Evolutionary conservation across 805 yeast species (phyloP).

Genomic region (Starmerella ratchasimensis): DNA sequence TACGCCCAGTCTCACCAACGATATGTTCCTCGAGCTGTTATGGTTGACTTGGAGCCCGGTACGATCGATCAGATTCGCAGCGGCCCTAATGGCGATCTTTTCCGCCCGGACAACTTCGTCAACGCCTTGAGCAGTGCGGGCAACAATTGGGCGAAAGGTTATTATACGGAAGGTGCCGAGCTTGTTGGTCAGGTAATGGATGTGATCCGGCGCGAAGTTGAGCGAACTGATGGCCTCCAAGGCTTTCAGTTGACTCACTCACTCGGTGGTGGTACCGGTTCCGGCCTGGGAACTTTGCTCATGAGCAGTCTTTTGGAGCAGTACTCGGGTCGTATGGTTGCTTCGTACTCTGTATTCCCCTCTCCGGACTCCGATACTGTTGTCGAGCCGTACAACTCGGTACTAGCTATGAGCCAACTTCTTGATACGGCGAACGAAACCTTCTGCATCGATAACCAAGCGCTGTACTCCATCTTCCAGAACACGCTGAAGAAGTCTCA

Average conservation of each 20-base stretch:
- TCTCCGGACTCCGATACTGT: slow-evolving; percentile 88
- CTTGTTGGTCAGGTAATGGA: slow-evolving; percentile 81
- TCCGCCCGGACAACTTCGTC: slow-evolving; percentile 84
- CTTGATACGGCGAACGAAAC: slow-evolving; percentile 87
- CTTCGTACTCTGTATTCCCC: slow-evolving; percentile 86
- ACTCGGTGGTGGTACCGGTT: slow-evolving; percentile 87
- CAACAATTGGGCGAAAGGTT: slow-evolving; percentile 95
- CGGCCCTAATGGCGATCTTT: slow-evolving; percentile 69
- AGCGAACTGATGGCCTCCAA: slow-evolving; percentile 81
- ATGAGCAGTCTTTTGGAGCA: slow-evolving; percentile 80
- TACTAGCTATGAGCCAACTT: slow-evolving; percentile 78
- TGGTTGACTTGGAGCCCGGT: slow-evolving; percentile 89
- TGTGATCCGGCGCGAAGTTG: slow-evolving; percentile 85
- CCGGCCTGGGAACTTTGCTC: slow-evolving; percentile 88
- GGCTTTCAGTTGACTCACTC: slow-evolving; percentile 86
- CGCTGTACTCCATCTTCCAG: slow-evolving; percentile 78
- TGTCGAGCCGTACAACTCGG: slow-evolving; percentile 90
- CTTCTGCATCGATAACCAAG: slow-evolving; percentile 90
- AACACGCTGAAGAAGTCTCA: slow-evolving; percentile 66
- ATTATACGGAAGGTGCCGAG: slow-evolving; percentile 94
- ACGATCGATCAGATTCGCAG: slow-evolving; percentile 75
- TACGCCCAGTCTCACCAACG: slow-evolving; percentile 70
- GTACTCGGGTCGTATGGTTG: slow-evolving; percentile 91
- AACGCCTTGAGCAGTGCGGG: slow-evolving; percentile 90
- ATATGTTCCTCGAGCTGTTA: slow-evolving; percentile 85